Percentiles rank a stretch among this genome's conserved stretches.
These are phyloP conservation scores for Rhodotorula sp. DNA, from an alignment of 1,284 basidiomycete genomes.

Conservation along the genomic window DNA sequence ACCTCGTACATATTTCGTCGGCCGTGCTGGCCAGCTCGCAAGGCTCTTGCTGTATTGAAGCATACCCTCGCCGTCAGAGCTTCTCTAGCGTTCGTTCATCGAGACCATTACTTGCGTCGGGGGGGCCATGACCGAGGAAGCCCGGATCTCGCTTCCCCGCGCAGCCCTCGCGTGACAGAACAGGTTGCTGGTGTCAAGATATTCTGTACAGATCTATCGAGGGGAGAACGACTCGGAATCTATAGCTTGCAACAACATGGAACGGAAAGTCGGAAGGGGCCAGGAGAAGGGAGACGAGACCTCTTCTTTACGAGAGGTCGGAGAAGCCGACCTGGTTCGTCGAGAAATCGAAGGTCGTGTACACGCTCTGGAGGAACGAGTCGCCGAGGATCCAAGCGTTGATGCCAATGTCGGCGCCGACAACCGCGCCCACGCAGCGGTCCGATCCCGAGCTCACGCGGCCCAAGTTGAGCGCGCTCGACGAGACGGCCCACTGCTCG, in stretches of 20 bases:
- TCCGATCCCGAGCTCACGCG: slow-evolving; percentile 27
- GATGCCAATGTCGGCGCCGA: slow-evolving; percentile 47
- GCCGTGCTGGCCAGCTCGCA: no score
- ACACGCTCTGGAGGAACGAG: slow-evolving; percentile 45
- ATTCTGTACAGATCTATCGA: not conserved
- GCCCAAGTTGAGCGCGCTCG: slow-evolving; percentile 38
- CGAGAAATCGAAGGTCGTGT: slow-evolving; percentile 51
- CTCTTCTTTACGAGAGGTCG: slow-evolving; percentile 38
- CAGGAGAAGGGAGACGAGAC: no score
- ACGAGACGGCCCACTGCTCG: slow-evolving; percentile 40
- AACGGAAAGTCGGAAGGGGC: not conserved
- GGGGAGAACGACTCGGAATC: no score
- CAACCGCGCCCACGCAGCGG: slow-evolving; percentile 45
- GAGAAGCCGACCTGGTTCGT: slow-evolving; percentile 53
- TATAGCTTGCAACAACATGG: not conserved
- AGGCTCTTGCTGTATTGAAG: no score
- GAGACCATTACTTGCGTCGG: no score
- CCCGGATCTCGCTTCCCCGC: no score
- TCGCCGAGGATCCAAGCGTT: slow-evolving; percentile 52
- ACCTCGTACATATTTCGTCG: no score
- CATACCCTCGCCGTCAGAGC: no score
- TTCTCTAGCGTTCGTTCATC: no score
- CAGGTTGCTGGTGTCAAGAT: not conserved
- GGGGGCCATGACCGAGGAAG: no score
- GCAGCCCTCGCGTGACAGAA: no score